These are phyloP conservation scores for Populus ilicifolia DNA, from an alignment of 345 rosid species.

Conservation along the genomic window DNA sequence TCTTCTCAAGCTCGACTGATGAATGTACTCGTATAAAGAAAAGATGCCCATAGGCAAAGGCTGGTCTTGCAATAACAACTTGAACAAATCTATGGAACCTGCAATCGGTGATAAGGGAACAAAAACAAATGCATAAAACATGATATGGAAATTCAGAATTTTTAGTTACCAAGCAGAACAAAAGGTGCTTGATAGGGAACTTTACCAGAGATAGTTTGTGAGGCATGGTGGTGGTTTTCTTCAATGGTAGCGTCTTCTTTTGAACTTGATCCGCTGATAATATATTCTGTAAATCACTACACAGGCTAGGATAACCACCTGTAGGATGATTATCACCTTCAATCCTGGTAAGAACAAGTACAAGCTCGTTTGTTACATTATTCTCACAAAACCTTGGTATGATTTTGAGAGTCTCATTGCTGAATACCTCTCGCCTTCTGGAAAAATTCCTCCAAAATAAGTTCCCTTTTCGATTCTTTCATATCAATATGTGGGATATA, in stretches of 20 bases:
- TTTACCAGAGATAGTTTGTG: not conserved
- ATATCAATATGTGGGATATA: conserved; percentile 21
- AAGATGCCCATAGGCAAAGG: not conserved
- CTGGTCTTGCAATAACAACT: not conserved
- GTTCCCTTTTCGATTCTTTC: conserved; percentile 26
- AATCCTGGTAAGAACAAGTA: conserved; percentile 46
- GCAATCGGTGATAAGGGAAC: not conserved
- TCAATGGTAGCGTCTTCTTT: conserved; percentile 35
- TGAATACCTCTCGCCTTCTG: conserved; percentile 38
- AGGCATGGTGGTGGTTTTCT: not conserved
- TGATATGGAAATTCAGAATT: not conserved
- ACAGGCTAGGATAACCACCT: conserved; percentile 32
- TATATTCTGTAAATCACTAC: conserved; percentile 25
- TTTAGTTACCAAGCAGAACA: not conserved
- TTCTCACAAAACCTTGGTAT: not conserved
- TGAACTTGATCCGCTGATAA: conserved; percentile 27
- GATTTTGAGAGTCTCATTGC: not conserved
- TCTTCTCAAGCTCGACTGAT: not conserved
- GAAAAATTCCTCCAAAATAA: conserved; percentile 34
- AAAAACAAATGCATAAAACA: not conserved
- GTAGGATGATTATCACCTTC: conserved; percentile 45
- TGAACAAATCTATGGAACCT: not conserved
- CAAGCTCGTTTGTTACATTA: conserved; percentile 3
- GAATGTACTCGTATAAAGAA: not conserved
- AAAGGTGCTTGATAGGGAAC: not conserved